phyloP scores from a whole-genome alignment of 2,329 filamentous ascomycete species.

The Fusarium equiseti region DNA sequence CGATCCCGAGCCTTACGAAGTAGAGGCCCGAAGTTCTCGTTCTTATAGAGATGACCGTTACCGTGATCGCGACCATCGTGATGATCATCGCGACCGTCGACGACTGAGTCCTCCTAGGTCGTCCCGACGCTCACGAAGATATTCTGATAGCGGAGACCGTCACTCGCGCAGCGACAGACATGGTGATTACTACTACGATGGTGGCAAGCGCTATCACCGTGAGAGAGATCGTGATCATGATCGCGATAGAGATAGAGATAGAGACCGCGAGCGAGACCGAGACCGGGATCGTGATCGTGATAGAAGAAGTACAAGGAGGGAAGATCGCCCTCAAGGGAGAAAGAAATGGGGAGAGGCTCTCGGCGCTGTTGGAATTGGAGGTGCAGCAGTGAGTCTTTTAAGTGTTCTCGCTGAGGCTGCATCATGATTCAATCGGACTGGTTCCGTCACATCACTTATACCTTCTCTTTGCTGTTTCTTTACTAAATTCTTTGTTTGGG shows the following conservation, averaged over 20 bases:
- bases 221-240: constrained; percentile 53
- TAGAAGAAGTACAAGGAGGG: constrained; percentile 53
- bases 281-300: constrained; percentile 53
- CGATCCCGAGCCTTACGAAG: constrained; percentile 61
- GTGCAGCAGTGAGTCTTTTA: constrained; percentile 69
- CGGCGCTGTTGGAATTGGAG: constrained; percentile 69
- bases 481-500: background rate
- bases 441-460: constrained; percentile 11
- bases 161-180: constrained; percentile 49
- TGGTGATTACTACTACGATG: constrained; percentile 53
- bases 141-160: constrained; percentile 48
- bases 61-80: constrained; percentile 46
- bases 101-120: constrained; percentile 30
- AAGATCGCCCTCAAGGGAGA: constrained; percentile 56
- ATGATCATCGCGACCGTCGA: constrained; percentile 43
- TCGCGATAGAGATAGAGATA: constrained; percentile 36
- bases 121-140: constrained; percentile 42
- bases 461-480: constrained; percentile 10
- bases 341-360: constrained; percentile 66
- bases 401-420: constrained; percentile 70
- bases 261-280: constrained; percentile 32
- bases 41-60: constrained; percentile 52
- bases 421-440: constrained; percentile 34
- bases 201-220: constrained; percentile 53
- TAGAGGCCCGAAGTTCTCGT: constrained; percentile 51